These are phyloP conservation scores for Zygotorulaspora florentina DNA, from an alignment of 805 yeast genomes.

Conservation along the genomic window DNA sequence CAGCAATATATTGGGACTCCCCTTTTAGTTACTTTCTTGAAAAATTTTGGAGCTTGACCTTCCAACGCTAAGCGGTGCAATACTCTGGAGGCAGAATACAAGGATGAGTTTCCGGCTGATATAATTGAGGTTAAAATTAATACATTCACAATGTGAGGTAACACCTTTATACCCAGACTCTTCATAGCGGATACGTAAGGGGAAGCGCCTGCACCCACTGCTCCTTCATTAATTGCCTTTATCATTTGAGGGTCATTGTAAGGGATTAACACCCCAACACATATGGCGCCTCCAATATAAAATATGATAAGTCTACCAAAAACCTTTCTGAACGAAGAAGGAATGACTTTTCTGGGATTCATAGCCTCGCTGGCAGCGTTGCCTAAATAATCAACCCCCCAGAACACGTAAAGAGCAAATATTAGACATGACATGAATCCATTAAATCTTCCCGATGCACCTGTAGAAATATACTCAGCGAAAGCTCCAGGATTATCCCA, in stretches of 20 bases:
- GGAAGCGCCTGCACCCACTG: conserved; percentile 57
- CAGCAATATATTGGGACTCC: conserved; percentile 66
- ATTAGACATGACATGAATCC: conserved; percentile 61
- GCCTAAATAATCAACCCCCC: conserved; percentile 60
- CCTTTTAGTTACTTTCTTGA: conserved; percentile 43
- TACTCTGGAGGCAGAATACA: conserved; percentile 65
- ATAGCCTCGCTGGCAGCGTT: conserved; percentile 55
- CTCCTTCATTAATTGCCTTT: conserved; percentile 45
- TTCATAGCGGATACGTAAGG: conserved; percentile 64
- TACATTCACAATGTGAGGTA: conserved; percentile 58
- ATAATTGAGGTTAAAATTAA: conserved; percentile 40
- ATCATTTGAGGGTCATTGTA: conserved; percentile 47
- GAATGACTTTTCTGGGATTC: conserved; percentile 55
- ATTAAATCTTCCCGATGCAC: conserved; percentile 57
- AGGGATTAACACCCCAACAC: conserved; percentile 58
- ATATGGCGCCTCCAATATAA: conserved; percentile 52
- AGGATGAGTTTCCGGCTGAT: conserved; percentile 74
- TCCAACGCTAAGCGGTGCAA: conserved; percentile 58
- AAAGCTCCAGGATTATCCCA: conserved; percentile 63
- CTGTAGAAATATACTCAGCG: conserved; percentile 40
- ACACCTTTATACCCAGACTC: conserved; percentile 55
- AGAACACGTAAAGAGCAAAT: conserved; percentile 63
- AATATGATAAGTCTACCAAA: conserved; percentile 59
- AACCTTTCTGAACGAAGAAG: conserved; percentile 58
- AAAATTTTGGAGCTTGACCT: conserved; percentile 51